phyloP scores from a whole-genome alignment of 75 land plant species.

The Pinus albicaulis region DNA sequence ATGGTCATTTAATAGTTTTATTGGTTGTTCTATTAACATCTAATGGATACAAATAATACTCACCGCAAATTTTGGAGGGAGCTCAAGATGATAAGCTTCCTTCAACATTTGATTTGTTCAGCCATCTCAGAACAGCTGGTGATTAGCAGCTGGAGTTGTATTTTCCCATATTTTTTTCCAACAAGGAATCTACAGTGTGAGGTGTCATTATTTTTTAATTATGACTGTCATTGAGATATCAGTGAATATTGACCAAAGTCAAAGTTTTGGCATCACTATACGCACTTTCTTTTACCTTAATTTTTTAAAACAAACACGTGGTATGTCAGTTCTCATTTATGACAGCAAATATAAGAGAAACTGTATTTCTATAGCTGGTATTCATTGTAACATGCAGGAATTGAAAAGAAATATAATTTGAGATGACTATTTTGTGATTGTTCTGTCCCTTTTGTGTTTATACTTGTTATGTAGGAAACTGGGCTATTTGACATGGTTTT shows the following conservation, averaged over 20 bases:
- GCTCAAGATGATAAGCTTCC: constrained; percentile 4
- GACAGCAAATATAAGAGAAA: neutral
- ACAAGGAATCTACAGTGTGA: constrained; percentile 6
- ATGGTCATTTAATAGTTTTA: constrained; percentile 2
- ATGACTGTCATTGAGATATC: neutral
- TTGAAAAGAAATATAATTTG: no score
- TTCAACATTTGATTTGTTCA: constrained; percentile 5
- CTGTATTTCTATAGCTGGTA: neutral
- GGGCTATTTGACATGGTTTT: neutral
- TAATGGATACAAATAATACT: constrained; percentile 2
- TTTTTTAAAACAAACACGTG: neutral
- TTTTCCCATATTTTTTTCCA: constrained; percentile 3
- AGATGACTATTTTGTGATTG: neutral
- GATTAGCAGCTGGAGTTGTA: constrained; percentile 5
- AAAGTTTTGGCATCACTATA: neutral
- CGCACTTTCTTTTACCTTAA: neutral
- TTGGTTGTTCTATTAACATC: constrained; percentile 6
- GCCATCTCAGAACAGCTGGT: neutral
- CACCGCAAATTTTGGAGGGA: constrained; percentile 11
- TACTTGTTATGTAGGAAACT: neutral
- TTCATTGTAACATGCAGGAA: neutral
- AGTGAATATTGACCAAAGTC: neutral
- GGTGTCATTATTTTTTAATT: constrained; percentile 2
- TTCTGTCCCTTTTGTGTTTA: neutral
- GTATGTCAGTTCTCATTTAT: neutral